Base-by-base conservation (phyloP, 495 filamentous ascomycete species). In the Penicillium macrosclerotiorum region DNA sequence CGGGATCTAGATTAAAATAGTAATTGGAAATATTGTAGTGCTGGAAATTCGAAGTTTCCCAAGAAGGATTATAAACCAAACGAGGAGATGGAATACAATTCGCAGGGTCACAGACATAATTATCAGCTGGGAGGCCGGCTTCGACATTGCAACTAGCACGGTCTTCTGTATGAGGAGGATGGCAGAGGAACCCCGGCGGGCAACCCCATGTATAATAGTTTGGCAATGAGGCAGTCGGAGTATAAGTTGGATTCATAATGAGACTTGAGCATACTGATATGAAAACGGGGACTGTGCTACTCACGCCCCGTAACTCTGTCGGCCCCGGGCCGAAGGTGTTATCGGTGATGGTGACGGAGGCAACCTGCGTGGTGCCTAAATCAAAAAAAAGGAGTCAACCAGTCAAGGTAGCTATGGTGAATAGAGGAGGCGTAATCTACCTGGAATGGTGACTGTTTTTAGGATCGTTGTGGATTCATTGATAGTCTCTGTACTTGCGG, bases 1-100 rank as follows among this genome's bases (percentile, higher is more conserved):
- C 51, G 5, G 85, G 85, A 14, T 79, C 64, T n/a, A 88, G 71
- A 32, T 86, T 78, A 65, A 80, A 88, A 54, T 85, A 86, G 3
- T 71, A 74, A 3, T 69, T 51, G 8, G 71, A 72, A 13, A 77
- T 63, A 12, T 78, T 76, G 63, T 74, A 63, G 32, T 74, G 66
- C 3, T 53, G 50, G 2, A 37, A 60, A 32, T 58, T 48, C 5
- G 47, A 20, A 8, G 57, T 59, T n/a, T n/a, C n/a, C n/a, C n/a
- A n/a, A 71, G 31, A 37, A 80, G 63, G 41, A 1, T 75, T 62
- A 6, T 50, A 47, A 7, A 54, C 52, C 45, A 65, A 69, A 2
- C 52, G 55, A 1, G 62, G 64, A n/a, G 74, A 54, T 7, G 55
- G 52, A n/a, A 76, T 59, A 61, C 85, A 89, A 38, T 79, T 73